phyloP scores from a whole-genome alignment of 148 eudicot species.

The Vaccinium vitisidaea region DNA sequence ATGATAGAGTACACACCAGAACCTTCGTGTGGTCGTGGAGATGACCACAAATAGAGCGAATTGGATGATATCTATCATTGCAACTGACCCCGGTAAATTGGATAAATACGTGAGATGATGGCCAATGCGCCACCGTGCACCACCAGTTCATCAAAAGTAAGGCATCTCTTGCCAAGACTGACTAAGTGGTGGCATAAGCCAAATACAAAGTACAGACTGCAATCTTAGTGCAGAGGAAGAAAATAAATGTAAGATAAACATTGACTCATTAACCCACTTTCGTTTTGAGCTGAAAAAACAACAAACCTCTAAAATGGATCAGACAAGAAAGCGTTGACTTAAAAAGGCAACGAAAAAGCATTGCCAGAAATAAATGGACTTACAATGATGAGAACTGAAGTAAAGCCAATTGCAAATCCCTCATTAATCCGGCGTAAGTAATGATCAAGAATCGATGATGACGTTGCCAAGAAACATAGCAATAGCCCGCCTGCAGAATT shows the following conservation, averaged over 20 bases:
- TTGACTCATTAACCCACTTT: neutral
- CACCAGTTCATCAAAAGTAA: neutral
- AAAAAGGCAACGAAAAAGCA: neutral
- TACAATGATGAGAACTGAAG: slow-evolving; percentile 92
- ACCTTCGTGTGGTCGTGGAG: neutral
- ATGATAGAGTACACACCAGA: neutral
- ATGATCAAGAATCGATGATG: slow-evolving; percentile 83
- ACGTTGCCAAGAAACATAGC: slow-evolving; percentile 81
- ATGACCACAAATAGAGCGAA: neutral
- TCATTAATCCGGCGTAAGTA: slow-evolving; percentile 70
- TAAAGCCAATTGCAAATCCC: slow-evolving; percentile 87
- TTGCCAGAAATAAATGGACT: slow-evolving; percentile 31
- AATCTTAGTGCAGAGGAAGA: neutral
- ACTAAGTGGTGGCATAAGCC: slow-evolving; percentile 3
- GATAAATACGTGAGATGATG: neutral
- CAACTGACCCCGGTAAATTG: neutral
- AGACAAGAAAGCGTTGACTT: neutral
- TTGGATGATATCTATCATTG: neutral
- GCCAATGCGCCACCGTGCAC: neutral
- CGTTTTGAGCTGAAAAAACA: neutral
- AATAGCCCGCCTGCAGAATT: slow-evolving; percentile 71
- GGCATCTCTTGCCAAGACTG: neutral
- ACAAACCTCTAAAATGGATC: neutral
- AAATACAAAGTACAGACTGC: neutral
- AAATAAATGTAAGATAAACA: neutral